phyloP scores from a whole-genome alignment of 2,329 filamentous ascomycete species.

The Phialophora expanda region DNA sequence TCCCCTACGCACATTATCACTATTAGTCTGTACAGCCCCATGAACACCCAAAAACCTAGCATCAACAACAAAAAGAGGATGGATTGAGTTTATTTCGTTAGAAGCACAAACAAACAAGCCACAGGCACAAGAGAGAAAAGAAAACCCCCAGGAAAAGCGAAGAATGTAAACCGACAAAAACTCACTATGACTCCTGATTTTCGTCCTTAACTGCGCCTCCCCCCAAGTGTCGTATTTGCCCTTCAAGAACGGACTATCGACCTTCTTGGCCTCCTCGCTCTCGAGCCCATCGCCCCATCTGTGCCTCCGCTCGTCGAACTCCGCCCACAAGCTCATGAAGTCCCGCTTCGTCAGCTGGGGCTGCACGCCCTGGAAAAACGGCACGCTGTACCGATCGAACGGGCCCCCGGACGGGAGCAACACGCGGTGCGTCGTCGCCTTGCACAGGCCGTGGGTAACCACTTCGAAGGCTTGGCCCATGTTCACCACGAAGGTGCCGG shows the following conservation, averaged over 20 bases:
- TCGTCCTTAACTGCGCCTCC: slow-evolving; percentile 60
- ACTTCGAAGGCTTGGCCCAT: slow-evolving; percentile 54
- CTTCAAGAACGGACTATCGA: slow-evolving; percentile 58
- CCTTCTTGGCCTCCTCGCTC: slow-evolving; percentile 46
- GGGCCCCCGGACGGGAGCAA: slow-evolving; percentile 46
- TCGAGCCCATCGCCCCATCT: slow-evolving; percentile 37
- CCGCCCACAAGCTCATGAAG: slow-evolving; percentile 46
- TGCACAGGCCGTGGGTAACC: slow-evolving; percentile 51
- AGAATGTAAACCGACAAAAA: background rate
- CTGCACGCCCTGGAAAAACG: slow-evolving; percentile 59
- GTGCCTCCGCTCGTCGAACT: slow-evolving; percentile 44
- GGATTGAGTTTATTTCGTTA: too few relatives aligned
- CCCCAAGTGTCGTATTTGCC: slow-evolving; percentile 62
- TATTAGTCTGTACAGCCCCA: background rate
- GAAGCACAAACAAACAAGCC: too few relatives aligned
- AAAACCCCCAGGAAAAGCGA: background rate
- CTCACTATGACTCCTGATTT: slow-evolving; percentile 57
- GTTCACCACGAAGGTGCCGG: slow-evolving; percentile 55
- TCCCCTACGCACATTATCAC: slow-evolving; percentile 36
- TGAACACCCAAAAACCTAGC: background rate
- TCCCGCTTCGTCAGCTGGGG: slow-evolving; percentile 53
- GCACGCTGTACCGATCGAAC: slow-evolving; percentile 51
- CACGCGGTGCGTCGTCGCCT: slow-evolving; percentile 52
- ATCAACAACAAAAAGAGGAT: background rate
- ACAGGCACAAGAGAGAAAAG: background rate